Evolutionary conservation across 257 asterid species (phyloP).

Genomic region (Petunia secreta): DNA sequence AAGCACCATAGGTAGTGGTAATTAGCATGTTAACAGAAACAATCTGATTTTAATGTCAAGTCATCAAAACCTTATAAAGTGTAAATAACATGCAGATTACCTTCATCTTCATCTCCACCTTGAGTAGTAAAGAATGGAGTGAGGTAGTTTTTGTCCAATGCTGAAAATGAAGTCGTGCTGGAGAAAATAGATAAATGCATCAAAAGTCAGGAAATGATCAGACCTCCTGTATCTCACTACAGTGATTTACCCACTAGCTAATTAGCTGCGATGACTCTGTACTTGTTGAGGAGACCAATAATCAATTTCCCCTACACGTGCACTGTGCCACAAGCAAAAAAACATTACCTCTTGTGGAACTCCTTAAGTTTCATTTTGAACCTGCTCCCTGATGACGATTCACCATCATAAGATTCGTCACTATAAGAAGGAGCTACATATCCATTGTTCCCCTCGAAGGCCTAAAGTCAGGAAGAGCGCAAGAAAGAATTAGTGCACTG

Average conservation of each 20-base stretch:
- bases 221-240: background rate
- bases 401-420: conserved; percentile 67
- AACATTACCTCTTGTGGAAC: conserved; percentile 70
- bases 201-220: conserved; percentile 28
- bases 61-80: background rate
- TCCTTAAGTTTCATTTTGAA: conserved; percentile 94
- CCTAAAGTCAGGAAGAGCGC: conserved; percentile 47
- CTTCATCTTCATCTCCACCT: conserved; percentile 79
- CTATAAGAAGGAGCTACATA: conserved; percentile 73
- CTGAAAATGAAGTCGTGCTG: conserved; percentile 91
- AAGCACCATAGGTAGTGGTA: background rate
- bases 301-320: background rate
- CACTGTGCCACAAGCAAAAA: background rate
- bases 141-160: conserved; percentile 90
- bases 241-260: background rate
- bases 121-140: conserved; percentile 96
- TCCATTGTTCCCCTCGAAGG: conserved; percentile 68
- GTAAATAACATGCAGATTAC: background rate
- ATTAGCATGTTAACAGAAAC: conserved; percentile 7
- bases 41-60: background rate
- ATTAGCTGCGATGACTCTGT: background rate
- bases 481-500: background rate
- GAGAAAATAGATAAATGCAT: conserved; percentile 38
- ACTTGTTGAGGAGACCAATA: background rate
- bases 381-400: conserved; percentile 85